A percentile compares a stretch with the other conserved stretches of the same genome.
Conservation (phyloP, 768 basidiomycete species). For the Termitomyces sp. region DNA sequence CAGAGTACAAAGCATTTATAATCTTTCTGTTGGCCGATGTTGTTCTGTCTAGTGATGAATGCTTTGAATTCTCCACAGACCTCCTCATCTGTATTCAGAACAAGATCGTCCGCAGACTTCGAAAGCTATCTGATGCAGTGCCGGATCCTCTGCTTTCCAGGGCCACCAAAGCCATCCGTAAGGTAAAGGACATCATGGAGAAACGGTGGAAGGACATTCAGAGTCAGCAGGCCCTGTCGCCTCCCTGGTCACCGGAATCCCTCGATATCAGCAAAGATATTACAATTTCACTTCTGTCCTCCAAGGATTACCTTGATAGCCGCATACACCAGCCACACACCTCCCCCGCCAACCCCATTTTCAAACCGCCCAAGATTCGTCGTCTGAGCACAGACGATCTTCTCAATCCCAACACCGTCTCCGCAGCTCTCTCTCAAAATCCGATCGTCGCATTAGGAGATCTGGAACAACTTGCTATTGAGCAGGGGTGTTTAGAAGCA, state of each 20-base stretch:
- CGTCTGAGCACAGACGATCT: conserved; percentile 17
- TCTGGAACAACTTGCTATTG: conserved; percentile 30
- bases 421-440: conserved; percentile 5
- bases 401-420: neutral
- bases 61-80: conserved; percentile 25
- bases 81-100: conserved; percentile 31
- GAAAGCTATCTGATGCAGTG: conserved; percentile 31
- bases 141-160: conserved; percentile 14
- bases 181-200: conserved; percentile 22
- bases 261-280: conserved; percentile 28
- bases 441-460: conserved; percentile 26
- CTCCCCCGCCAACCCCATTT: neutral
- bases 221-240: conserved; percentile 17
- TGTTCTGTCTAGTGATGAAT: conserved; percentile 16
- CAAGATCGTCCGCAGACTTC: conserved; percentile 34
- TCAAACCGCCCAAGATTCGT: conserved; percentile 14
- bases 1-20: conserved; percentile 46
- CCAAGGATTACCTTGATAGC: conserved; percentile 22
- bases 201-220: conserved; percentile 31
- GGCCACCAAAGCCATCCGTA: conserved; percentile 17
- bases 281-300: conserved; percentile 26
- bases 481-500: conserved; percentile 18
- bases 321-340: conserved; percentile 4
- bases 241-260: conserved; percentile 19
- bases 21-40: conserved; percentile 33